Evolutionary conservation across 306 rosid genomes (phyloP).

Genomic region (Trifolium fragiferum): DNA sequence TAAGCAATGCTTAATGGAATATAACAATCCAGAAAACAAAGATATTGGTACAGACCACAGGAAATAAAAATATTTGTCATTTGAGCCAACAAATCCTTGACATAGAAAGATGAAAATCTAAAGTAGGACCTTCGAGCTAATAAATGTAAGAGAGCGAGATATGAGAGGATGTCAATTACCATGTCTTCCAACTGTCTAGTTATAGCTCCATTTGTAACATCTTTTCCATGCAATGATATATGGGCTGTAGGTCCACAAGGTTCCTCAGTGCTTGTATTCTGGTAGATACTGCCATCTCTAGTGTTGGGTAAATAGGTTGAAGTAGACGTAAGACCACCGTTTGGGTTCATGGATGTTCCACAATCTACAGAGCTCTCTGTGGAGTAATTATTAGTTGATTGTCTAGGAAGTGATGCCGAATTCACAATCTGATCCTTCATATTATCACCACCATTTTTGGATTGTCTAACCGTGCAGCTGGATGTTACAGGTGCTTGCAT

Average conservation of each 20-base stretch:
- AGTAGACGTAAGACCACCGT: slow-evolving; percentile 38
- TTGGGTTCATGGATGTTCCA: slow-evolving; percentile 48
- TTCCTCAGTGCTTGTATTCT: slow-evolving; percentile 45
- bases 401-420: slow-evolving; percentile 42
- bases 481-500: slow-evolving; percentile 55
- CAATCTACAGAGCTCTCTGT: slow-evolving; percentile 53
- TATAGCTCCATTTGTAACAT: slow-evolving; percentile 53
- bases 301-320: slow-evolving; percentile 45
- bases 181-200: slow-evolving; percentile 55
- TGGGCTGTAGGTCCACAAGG: slow-evolving; percentile 51
- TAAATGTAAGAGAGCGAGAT: slow-evolving; percentile 18
- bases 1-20: slow-evolving; percentile 18
- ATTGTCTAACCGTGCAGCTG: slow-evolving; percentile 54
- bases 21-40: slow-evolving; percentile 20
- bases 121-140: slow-evolving; percentile 13
- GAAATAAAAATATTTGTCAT: slow-evolving; percentile 22
- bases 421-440: slow-evolving; percentile 46
- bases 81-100: slow-evolving; percentile 23
- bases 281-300: slow-evolving; percentile 43
- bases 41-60: slow-evolving; percentile 9
- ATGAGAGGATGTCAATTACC: slow-evolving; percentile 57
- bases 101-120: slow-evolving; percentile 29
- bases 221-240: slow-evolving; percentile 51
- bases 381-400: slow-evolving; percentile 50
- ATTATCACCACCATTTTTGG: slow-evolving; percentile 47